A percentile compares a stretch with the other conserved stretches of the same genome.
These are phyloP conservation scores for Neurospora tetraspora DNA, from an alignment of 495 filamentous ascomycete species.

Conservation along the genomic window DNA sequence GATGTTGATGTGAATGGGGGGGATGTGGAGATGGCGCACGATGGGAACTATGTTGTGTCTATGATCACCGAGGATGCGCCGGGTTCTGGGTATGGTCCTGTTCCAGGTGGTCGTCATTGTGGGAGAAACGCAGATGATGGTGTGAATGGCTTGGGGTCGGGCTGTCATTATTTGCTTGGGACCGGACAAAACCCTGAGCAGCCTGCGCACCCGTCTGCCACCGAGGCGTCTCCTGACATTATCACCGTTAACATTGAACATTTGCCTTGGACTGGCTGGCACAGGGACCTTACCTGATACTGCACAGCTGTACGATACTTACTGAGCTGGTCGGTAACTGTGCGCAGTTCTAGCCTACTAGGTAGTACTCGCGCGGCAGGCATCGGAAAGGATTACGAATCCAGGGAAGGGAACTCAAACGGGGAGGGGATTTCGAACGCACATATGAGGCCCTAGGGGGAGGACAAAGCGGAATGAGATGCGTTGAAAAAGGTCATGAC, in stretches of 20 bases:
- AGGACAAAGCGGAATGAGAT: too few species aligned
- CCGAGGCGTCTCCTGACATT: not conserved
- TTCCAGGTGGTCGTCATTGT: not conserved
- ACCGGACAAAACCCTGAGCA: not conserved
- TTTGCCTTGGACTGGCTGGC: not conserved
- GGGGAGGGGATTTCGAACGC: too few species aligned
- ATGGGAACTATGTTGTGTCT: too few species aligned
- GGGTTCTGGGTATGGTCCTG: not conserved
- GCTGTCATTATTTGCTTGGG: not conserved
- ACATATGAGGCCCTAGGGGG: too few species aligned
- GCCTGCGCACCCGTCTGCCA: not conserved
- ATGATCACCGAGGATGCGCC: too few species aligned
- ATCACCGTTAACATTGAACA: not conserved
- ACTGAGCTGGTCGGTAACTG: rapidly evolving
- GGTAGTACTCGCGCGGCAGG: not conserved
- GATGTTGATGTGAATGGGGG: not conserved
- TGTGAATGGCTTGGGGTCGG: not conserved
- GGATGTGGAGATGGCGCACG: not conserved
- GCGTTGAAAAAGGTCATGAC: too few species aligned
- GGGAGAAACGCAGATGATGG: not conserved
- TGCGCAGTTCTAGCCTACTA: not conserved
- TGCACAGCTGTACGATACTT: not conserved
- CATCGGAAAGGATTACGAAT: too few species aligned
- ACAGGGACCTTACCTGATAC: not conserved
- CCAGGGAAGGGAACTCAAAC: too few species aligned